A percentile compares a stretch with the other conserved stretches of the same genome.
These are phyloP conservation scores for Naganishia vaughanmartiniae DNA, from an alignment of 768 basidiomycete species.

Conservation along the genomic window DNA sequence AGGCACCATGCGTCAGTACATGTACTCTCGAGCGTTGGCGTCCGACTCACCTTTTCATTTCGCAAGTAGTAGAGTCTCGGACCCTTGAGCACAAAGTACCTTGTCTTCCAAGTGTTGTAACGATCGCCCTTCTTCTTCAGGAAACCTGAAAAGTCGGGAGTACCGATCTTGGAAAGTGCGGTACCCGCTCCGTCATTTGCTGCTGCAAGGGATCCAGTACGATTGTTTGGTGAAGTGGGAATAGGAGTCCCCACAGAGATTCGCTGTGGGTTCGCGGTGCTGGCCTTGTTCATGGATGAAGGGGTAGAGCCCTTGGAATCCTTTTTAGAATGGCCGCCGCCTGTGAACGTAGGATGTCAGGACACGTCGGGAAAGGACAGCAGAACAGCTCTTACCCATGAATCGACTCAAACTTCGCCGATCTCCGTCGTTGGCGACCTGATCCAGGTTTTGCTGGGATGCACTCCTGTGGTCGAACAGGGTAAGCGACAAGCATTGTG, in stretches of 20 bases:
- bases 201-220: slow-evolving; percentile 14
- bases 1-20: background rate
- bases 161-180: slow-evolving; percentile 85
- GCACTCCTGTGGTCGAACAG: slow-evolving; percentile 8
- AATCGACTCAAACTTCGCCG: slow-evolving; percentile 23
- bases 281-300: slow-evolving; percentile 7
- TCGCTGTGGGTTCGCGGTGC: slow-evolving; percentile 18
- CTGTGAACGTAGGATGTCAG: background rate
- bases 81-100: slow-evolving; percentile 91
- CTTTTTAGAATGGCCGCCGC: slow-evolving; percentile 17
- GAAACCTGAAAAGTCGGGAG: slow-evolving; percentile 85
- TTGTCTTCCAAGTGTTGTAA: slow-evolving; percentile 86
- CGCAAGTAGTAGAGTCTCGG: slow-evolving; percentile 82
- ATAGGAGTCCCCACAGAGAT: slow-evolving; percentile 24
- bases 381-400: slow-evolving; percentile 12
- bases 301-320: slow-evolving; percentile 17
- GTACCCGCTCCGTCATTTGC: slow-evolving; percentile 52
- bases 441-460: slow-evolving; percentile 17
- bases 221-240: slow-evolving; percentile 8
- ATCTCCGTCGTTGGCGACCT: slow-evolving; percentile 16
- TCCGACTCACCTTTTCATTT: slow-evolving; percentile 56
- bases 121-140: slow-evolving; percentile 93
- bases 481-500: background rate
- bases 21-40: slow-evolving; percentile 45
- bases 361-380: background rate